phyloP scores from a whole-genome alignment of 2,329 filamentous ascomycete species.

The Fusarium dlaminii region DNA sequence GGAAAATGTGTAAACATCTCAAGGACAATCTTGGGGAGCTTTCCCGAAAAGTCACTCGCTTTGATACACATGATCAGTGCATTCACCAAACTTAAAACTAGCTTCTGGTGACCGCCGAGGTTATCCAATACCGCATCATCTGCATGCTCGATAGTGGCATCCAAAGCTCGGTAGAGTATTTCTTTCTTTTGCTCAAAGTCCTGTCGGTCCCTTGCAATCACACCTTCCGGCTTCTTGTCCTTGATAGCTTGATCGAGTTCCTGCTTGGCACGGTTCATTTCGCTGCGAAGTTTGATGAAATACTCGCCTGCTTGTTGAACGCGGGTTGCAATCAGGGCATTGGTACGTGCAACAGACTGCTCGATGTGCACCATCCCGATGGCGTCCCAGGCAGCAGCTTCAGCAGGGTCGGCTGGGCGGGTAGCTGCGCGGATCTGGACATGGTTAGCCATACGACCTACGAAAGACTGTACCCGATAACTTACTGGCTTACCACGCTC shows the following conservation, averaged over 20 bases:
- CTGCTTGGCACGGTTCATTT: conserved; percentile 59
- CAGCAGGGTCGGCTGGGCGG: conserved; percentile 56
- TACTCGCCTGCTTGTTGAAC: conserved; percentile 63
- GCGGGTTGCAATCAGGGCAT: conserved; percentile 54
- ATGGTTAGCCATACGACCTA: background rate
- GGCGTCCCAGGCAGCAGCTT: conserved; percentile 63
- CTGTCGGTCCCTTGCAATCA: conserved; percentile 51
- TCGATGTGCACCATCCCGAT: conserved; percentile 61
- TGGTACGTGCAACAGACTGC: conserved; percentile 50
- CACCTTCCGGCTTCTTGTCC: conserved; percentile 51
- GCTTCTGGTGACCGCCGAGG: conserved; percentile 65
- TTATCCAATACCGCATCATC: conserved; percentile 66
- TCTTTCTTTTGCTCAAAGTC: conserved; percentile 57
- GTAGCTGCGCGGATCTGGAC: conserved; percentile 52
- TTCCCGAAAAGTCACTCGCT: conserved; percentile 61
- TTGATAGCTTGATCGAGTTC: conserved; percentile 56
- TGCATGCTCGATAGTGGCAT: conserved; percentile 63
- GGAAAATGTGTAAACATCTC: conserved; percentile 70
- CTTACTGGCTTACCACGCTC: conserved; percentile 53
- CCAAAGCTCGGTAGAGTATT: conserved; percentile 60
- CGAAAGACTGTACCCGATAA: background rate
- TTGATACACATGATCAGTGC: conserved; percentile 65
- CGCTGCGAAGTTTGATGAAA: conserved; percentile 58
- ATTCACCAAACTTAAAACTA: conserved; percentile 64
- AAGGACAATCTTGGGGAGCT: conserved; percentile 64